Evolutionary conservation across 345 rosid species (phyloP), one percentile per base, ranked within the genome.

Genomic region (Kandelia obovata): DNA sequence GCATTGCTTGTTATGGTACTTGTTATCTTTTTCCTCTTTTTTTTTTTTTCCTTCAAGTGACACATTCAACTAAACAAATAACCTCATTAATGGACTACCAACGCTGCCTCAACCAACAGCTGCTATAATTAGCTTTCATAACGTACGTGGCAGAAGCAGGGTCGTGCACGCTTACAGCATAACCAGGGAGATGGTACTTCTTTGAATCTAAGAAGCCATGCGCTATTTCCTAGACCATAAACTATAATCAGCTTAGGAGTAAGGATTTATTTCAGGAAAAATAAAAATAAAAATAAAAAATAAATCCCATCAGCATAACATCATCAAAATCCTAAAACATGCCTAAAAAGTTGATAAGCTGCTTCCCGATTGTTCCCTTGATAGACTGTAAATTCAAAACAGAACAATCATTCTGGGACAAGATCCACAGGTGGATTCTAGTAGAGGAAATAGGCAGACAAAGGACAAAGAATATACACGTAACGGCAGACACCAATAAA

Each of bases 111-210:
- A 53, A 61, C 57, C 7, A 47, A 62, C 19, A 30, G 51, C 49
- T 2, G 20, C 26, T 23, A 30, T 19, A 43, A 26, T 32, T 21
- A 66, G 61, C 8, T 46, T 39, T 15, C 53, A 30, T 11, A 5
- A 5, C 31, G 46, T 47, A 16, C 15, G 23, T 55, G 13, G 21
- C 20, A 21, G 34, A 53, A 69, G 43, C 35, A 53, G 53, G 64
- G 27, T 7, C 37, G 37, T 4, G 20, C 65, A 59, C 74, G 79
- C 92, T 81, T 78, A 88, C 96, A 67, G 94, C 96, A 81, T 77
- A 87, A 62, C 94, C 83, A 31, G 94, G 96, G 74, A 90, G 88
- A 74, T 85, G 89, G 34, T 76, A 82, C 77, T 70, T 88, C 82
- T 83, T 88, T n/a, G 86, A 70, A 70, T 73, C 86, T 5, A 62